These are phyloP conservation scores for Cicer arietinum DNA, from an alignment of 306 rosid species.

Conservation along the genomic window DNA sequence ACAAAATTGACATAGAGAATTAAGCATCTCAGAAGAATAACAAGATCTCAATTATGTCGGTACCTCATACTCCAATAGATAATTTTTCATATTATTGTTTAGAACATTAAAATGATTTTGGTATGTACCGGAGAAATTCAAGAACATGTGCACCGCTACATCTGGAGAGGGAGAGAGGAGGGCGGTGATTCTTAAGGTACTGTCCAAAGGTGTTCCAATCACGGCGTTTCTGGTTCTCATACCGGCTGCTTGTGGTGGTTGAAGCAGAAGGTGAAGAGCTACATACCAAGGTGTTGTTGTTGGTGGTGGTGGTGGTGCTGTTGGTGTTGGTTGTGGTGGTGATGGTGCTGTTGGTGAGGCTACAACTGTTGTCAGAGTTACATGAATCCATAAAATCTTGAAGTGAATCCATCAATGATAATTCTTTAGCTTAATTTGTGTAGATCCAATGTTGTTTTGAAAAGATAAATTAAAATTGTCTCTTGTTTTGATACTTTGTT, in stretches of 20 bases:
- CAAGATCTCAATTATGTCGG: too few species aligned
- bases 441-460: constrained; percentile 45
- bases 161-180: constrained; percentile 90
- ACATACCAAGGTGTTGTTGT: constrained; percentile 32
- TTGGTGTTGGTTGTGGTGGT: constrained; percentile 1
- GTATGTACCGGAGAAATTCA: constrained; percentile 73
- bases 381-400: constrained; percentile 67
- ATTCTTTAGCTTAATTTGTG: background rate
- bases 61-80: too few species aligned
- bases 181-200: constrained; percentile 92
- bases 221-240: constrained; percentile 95
- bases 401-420: constrained; percentile 69
- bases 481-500: background rate
- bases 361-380: constrained; percentile 46
- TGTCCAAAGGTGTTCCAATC: constrained; percentile 99
- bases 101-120: too few species aligned
- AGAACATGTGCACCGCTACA: constrained; percentile 99
- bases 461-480: background rate
- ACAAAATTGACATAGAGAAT: background rate
- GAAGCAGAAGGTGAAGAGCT: constrained; percentile 58
- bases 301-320: background rate
- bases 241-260: constrained; percentile 67
- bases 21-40: background rate
- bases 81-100: too few species aligned
- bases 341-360: constrained; percentile 11